Evolutionary conservation across 2,329 filamentous ascomycete species (phyloP), one percentile per base, ranked within the genome.

Genomic region (Aspergillus hortae): DNA sequence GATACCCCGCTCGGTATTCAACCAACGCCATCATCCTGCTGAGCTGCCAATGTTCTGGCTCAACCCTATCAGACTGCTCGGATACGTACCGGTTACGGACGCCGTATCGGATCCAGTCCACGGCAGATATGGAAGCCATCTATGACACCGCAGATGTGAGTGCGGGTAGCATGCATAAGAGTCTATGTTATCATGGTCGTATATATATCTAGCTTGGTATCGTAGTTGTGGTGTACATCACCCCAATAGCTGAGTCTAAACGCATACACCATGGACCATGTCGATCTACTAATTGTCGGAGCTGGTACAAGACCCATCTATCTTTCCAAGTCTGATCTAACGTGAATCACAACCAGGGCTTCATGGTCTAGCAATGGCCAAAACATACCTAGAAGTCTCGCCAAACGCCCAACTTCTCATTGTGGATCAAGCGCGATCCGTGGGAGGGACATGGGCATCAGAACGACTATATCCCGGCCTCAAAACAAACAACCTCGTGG

Each of bases 401-500:
- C 85, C 85, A 1, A 64, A 73, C 15, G 73, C 76, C 49, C 77
- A 77, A 2, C 63, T 89, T 19, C 70, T 78, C 1, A 63, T 89
- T 9, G 70, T 88, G 27, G 87, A 90, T 44, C 70, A 76, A 5
- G 75, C 77, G 9, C 65, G 74, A 11, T 80, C 80, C 0, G 61
- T 85, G 4, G 89, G 88, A 1, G 88, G 89, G 4, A 83, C 84
- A n/a, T 92, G 88, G 88, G 80, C 84, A 6, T 74, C 81, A 49
- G 74, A 86, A 32, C 79, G 87, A 1, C 70, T 90, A 0, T 77
- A 91, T 65, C 81, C 84, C 0, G 84, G 82, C 1, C 77, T 92
- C 44, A 87, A 84, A 61, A 84, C 82, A 48, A 92, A 92, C 69
- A 91, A 91, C 62, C 79, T 89, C 65, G 67, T 86, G 11, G 87